Percentiles rank a stretch among this genome's conserved stretches.
These are phyloP conservation scores for Prunus yedoensis DNA, from an alignment of 331 rosid species.

Conservation along the genomic window DNA sequence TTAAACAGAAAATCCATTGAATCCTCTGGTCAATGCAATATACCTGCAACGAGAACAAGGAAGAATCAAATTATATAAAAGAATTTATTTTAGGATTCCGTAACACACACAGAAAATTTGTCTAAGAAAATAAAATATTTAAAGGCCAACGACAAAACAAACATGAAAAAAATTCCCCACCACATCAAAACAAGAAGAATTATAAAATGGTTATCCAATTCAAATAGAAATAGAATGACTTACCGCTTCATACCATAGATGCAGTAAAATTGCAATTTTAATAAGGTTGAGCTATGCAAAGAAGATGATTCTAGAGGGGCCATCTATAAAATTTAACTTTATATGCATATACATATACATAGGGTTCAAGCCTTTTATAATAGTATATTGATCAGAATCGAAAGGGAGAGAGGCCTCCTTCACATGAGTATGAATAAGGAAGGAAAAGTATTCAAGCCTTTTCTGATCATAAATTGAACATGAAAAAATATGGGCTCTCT, in stretches of 20 bases:
- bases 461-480: no score
- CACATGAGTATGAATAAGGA: not conserved
- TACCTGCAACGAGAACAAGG: conserved; percentile 28
- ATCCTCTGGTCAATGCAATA: conserved; percentile 30
- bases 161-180: not conserved
- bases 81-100: not conserved
- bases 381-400: no score
- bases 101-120: not conserved
- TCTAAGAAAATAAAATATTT: not conserved
- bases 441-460: no score
- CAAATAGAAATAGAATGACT: not conserved
- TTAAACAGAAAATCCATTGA: conserved; percentile 50
- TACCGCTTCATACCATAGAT: not conserved
- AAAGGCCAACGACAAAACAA: not conserved
- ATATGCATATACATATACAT: no score
- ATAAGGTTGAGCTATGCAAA: not conserved
- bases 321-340: not conserved
- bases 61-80: conserved; percentile 8
- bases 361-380: no score
- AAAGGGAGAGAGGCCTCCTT: not conserved
- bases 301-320: no score
- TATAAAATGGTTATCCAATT: not conserved
- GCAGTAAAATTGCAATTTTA: no score
- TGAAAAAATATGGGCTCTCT: no score
- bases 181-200: not conserved